phyloP scores from a whole-genome alignment of 345 rosid species.

The Arabidopsis thaliana region TAIR10.1 NC_003071.7:12692001-12692500 shows the following conservation, averaged over 20 bases:
- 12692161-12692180: slow-evolving; percentile 1
- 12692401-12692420: neutral
- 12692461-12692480: slow-evolving; percentile 69
- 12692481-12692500: slow-evolving; percentile 72
- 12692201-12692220: neutral
- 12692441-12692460: slow-evolving; percentile 64
- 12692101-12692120: neutral
- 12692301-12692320: slow-evolving; percentile 80
- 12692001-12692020: slow-evolving; percentile 81
- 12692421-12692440: neutral
- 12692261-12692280: slow-evolving; percentile 21
- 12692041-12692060: slow-evolving; percentile 59
- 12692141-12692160: neutral
- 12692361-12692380: neutral
- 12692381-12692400: slow-evolving; percentile 13
- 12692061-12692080: neutral
- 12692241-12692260: neutral
- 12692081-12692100: neutral
- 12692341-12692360: slow-evolving; percentile 82
- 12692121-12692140: slow-evolving; percentile 10
- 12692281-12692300: slow-evolving; percentile 57
- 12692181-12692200: neutral
- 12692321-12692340: slow-evolving; percentile 80
- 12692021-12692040: slow-evolving; percentile 95
- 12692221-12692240: neutral